Evolutionary conservation across 306 rosid species (phyloP).

Genomic region (Vigna angularis): DNA sequence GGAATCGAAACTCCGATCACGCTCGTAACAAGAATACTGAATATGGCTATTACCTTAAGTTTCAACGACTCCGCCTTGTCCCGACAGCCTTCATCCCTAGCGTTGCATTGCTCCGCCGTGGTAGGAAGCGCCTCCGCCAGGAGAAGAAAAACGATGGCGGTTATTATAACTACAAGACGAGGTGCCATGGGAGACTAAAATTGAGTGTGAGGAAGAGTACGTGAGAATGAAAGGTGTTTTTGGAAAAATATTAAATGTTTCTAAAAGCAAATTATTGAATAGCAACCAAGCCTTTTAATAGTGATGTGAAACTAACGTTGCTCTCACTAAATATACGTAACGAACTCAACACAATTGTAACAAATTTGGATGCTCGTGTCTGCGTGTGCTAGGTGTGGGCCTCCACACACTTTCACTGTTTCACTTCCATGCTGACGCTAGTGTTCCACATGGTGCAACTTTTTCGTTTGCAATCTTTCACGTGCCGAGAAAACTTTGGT

Average conservation of each 20-base stretch:
- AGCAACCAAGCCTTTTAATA: too few relatives aligned
- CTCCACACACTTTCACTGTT: background rate
- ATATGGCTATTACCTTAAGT: constrained; percentile 61
- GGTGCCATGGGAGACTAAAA: background rate
- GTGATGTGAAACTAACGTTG: background rate
- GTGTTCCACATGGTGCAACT: background rate
- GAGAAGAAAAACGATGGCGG: background rate
- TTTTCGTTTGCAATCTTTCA: background rate
- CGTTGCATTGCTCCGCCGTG: constrained; percentile 27
- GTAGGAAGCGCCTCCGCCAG: background rate
- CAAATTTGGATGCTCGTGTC: background rate
- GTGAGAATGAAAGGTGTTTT: too few relatives aligned
- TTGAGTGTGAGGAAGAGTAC: too few relatives aligned
- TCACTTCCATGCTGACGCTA: background rate
- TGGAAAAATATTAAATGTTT: too few relatives aligned
- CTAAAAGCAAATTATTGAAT: too few relatives aligned
- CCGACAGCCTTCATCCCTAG: constrained; percentile 46
- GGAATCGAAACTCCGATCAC: constrained; percentile 61
- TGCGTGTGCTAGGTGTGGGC: background rate
- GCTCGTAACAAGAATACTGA: constrained; percentile 51
- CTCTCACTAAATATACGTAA: too few relatives aligned
- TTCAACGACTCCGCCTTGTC: constrained; percentile 44
- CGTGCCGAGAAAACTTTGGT: too few relatives aligned
- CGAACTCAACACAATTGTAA: background rate
- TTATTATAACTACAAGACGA: background rate